Evolutionary conservation across 805 yeast species (phyloP).

Genomic region (Yueomyces sinensis): DNA sequence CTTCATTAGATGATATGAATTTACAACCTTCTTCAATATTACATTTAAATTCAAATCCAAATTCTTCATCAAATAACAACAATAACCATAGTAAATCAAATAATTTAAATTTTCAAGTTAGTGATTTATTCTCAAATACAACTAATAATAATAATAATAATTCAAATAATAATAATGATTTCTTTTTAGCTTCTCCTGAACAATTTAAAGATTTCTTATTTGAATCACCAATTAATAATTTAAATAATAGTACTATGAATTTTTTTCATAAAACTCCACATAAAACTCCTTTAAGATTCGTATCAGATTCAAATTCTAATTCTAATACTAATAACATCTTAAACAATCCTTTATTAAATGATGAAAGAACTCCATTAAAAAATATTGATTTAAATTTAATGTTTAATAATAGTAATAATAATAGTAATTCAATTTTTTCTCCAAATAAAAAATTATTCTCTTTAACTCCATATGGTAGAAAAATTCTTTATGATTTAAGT

Average conservation of each 20-base stretch:
- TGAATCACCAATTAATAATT: conserved; percentile 18
- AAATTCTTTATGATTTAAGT: conserved; percentile 19
- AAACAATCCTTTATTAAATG: neutral
- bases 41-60: conserved; percentile 9
- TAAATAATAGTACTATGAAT: conserved; percentile 20
- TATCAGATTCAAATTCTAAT: conserved; percentile 6
- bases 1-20: conserved; percentile 20
- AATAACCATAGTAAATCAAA: neutral
- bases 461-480: conserved; percentile 23
- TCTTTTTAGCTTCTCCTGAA: conserved; percentile 23
- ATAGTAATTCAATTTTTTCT: conserved; percentile 13
- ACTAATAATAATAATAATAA: conserved; percentile 1
- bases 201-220: conserved; percentile 23
- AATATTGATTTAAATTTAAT: conserved; percentile 22
- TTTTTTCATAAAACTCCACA: conserved; percentile 24
- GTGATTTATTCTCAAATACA: neutral
- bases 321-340: neutral
- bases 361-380: conserved; percentile 15
- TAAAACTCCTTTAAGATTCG: conserved; percentile 22
- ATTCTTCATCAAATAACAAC: neutral
- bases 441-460: conserved; percentile 20
- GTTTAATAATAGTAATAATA: conserved; percentile 12
- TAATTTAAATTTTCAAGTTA: conserved; percentile 1
- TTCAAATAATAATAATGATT: conserved; percentile 16
- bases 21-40: conserved; percentile 23